Base-by-base conservation (phyloP, 2,329 filamentous ascomycete genomes). In the Colletotrichum sp. region DNA sequence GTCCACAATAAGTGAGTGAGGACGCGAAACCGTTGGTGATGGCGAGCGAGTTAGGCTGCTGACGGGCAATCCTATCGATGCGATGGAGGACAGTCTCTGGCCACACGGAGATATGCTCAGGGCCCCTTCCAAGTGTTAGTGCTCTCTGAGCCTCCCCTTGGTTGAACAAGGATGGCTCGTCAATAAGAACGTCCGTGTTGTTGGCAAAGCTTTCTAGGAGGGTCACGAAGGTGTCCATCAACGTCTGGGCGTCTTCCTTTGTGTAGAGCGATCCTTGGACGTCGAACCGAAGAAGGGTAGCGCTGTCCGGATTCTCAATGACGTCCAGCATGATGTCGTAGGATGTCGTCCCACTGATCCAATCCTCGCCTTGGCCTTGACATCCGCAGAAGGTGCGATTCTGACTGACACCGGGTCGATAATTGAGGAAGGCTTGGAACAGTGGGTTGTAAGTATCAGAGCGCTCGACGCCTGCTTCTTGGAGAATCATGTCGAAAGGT, bases 401-500 rank as follows among this genome's bases (percentile, higher is more conserved):
- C 2, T 61, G 24, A 30, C 75, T 71, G 12, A 75, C 68, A 18
- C 78, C 79, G 18, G 80, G 77, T 6, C 80, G 80, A 55, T 84
- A 85, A 71, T 85, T 78, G 48, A 85, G 32, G 60, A 83, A 82
- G 3, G 81, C 84, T 78, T 91, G 89, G 81, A 90, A 91, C 1
- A 91, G 32, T 0, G 89, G 89, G 43, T 77, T 85, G 69, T 86
- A 77, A 0, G 80, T 75, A 0, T 84, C 70, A 0, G 87, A 86
- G 3, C 88, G 81, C 0, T 82, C 77, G 1, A 87, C 82, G 4
- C 82, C 79, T 2, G 91, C 80, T 32, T 87, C 80, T 1, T 86
- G 78, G 0, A 91, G 81, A 0, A 92, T 76, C 0, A 87, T 80
- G 61, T 90, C 86, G 67, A 90, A 89, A 0, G 89, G 90, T 10